Conservation (phyloP, 352 stramenopile species). For the Phytopythium vexans region DNA sequence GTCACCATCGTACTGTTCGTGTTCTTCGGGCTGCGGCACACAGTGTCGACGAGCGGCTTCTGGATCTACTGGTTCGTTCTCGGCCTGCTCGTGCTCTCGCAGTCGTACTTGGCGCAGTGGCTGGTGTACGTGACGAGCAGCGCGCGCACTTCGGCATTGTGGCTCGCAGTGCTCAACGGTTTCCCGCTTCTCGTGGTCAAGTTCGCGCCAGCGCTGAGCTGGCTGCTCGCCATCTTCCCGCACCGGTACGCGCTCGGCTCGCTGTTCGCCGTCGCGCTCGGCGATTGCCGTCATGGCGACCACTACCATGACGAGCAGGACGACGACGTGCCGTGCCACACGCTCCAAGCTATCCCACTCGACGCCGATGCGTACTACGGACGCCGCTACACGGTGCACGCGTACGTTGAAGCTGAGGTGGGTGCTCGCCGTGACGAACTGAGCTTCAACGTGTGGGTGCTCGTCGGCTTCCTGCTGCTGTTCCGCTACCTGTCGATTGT, state of each 20-base stretch:
- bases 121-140: conserved; percentile 11
- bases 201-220: conserved; percentile 2
- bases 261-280: conserved; percentile 22
- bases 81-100: conserved; percentile 12
- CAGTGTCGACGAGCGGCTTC: conserved; percentile 14
- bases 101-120: conserved; percentile 23
- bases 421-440: conserved; percentile 9
- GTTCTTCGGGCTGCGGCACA: conserved; percentile 15
- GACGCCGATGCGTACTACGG: conserved; percentile 4
- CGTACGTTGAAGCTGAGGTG: conserved; percentile 20
- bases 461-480: conserved; percentile 15
- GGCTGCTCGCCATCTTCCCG: conserved; percentile 9
- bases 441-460: conserved; percentile 9
- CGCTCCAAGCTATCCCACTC: conserved; percentile 15
- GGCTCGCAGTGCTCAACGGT: conserved; percentile 14
- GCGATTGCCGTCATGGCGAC: conserved; percentile 8
- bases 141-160: conserved; percentile 9
- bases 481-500: conserved; percentile 15
- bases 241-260: conserved; percentile 17
- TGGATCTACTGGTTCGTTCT: conserved; percentile 21
- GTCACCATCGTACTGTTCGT: conserved; percentile 10
- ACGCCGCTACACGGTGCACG: conserved; percentile 15
- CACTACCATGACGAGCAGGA: not conserved
- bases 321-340: conserved; percentile 12
- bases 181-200: conserved; percentile 10